phyloP scores from a whole-genome alignment of 768 basidiomycete genomes.

The Leccinellum luteum region DNA sequence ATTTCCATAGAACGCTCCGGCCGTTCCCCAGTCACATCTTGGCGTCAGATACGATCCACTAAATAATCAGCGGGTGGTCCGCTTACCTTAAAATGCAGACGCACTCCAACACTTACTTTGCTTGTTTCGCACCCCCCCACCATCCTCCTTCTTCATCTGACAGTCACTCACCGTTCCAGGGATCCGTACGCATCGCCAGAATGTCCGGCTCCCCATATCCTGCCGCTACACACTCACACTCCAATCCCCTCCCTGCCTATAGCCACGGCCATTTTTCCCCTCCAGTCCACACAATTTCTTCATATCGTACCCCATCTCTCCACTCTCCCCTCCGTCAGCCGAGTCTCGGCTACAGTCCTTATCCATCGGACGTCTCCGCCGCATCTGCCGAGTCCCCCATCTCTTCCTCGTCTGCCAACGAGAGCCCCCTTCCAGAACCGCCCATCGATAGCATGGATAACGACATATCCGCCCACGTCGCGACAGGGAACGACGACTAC shows the following conservation, averaged over 20 bases:
- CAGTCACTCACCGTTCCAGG: conserved; percentile 1
- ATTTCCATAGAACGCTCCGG: conserved; percentile 33
- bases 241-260: conserved; percentile 14
- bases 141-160: conserved; percentile 15
- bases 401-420: conserved; percentile 39
- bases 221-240: conserved; percentile 15
- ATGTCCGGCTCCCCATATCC: conserved; percentile 27
- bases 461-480: conserved; percentile 26
- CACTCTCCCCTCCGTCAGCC: conserved; percentile 14
- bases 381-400: conserved; percentile 38
- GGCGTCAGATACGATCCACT: conserved; percentile 19
- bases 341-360: conserved; percentile 32
- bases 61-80: conserved; percentile 12
- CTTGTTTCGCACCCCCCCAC: conserved; percentile 23
- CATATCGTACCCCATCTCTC: conserved; percentile 21
- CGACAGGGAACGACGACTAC: conserved; percentile 26
- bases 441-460: conserved; percentile 34
- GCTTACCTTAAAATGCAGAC: conserved; percentile 31
- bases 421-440: conserved; percentile 39
- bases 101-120: conserved; percentile 19
- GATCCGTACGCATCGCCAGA: conserved; percentile 14
- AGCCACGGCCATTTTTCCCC: conserved; percentile 23
- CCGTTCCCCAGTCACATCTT: conserved; percentile 23
- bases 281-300: conserved; percentile 8
- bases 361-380: conserved; percentile 36